Evolutionary conservation across 768 basidiomycete genomes (phyloP).

Genomic region (Lentinula aciculospora): DNA sequence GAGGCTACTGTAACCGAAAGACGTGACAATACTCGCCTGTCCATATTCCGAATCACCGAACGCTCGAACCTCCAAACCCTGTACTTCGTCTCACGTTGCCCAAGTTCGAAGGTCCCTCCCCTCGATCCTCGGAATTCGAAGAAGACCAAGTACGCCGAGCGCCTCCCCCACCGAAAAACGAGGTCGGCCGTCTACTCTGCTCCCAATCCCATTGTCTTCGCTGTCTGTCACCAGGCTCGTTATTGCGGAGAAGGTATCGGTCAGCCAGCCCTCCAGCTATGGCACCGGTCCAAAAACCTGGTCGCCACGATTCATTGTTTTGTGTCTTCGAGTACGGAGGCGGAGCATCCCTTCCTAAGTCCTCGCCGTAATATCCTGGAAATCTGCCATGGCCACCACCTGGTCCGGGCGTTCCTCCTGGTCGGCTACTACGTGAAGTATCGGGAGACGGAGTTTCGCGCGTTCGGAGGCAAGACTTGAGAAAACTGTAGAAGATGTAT

Average conservation of each 20-base stretch:
- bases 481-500: conserved; percentile 51
- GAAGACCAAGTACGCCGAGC: conserved; percentile 19
- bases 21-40: neutral
- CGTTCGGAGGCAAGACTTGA: conserved; percentile 46
- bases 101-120: conserved; percentile 64
- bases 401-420: conserved; percentile 21
- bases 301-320: conserved; percentile 24
- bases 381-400: conserved; percentile 41
- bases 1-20: neutral
- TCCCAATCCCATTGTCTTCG: conserved; percentile 54
- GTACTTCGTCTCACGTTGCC: conserved; percentile 74
- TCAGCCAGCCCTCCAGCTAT: conserved; percentile 67
- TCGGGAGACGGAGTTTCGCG: conserved; percentile 22
- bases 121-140: conserved; percentile 40
- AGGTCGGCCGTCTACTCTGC: conserved; percentile 22
- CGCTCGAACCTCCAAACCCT: conserved; percentile 73
- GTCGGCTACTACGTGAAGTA: neutral
- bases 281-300: conserved; percentile 87
- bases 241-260: conserved; percentile 36
- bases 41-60: conserved; percentile 37
- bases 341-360: conserved; percentile 30
- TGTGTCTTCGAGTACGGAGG: conserved; percentile 54
- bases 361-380: conserved; percentile 37
- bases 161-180: conserved; percentile 22
- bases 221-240: conserved; percentile 20